Conservation (phyloP, 108 stramenopile species). For the Nitzschia putrida region DNA sequence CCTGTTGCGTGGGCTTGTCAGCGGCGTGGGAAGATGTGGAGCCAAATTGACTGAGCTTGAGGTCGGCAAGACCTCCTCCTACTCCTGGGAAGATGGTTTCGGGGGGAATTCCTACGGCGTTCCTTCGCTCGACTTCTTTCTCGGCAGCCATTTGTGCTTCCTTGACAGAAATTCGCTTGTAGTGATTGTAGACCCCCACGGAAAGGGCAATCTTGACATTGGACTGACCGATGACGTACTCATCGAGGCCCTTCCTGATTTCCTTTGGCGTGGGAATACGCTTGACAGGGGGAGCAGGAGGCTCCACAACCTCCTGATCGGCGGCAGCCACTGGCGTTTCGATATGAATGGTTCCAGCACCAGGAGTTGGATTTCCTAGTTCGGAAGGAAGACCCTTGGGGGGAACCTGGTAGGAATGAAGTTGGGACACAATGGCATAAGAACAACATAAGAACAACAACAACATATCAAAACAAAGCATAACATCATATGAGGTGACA, state of each 20-base stretch:
- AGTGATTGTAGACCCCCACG: conserved; percentile 97
- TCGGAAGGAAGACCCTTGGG: too few relatives aligned
- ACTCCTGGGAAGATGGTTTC: conserved; percentile 38
- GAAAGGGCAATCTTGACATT: conserved; percentile 92
- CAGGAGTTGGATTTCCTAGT: too few relatives aligned
- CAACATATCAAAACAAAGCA: too few relatives aligned
- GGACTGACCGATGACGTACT: conserved; percentile 95
- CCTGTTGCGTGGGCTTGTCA: conserved; percentile 10
- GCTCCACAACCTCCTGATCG: not conserved
- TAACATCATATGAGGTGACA: too few relatives aligned
- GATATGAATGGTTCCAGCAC: too few relatives aligned
- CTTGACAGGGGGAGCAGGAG: conserved; percentile 25
- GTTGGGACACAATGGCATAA: too few relatives aligned
- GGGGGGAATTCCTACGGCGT: conserved; percentile 21
- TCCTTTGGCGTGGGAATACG: conserved; percentile 77
- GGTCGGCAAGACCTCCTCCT: conserved; percentile 45
- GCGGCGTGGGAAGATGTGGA: conserved; percentile 11
- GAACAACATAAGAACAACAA: too few relatives aligned
- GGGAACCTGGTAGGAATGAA: too few relatives aligned
- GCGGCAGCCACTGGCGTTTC: not conserved
- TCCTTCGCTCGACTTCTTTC: conserved; percentile 1
- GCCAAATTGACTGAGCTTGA: conserved; percentile 78
- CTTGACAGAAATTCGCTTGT: conserved; percentile 80
- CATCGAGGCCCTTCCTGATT: conserved; percentile 84
- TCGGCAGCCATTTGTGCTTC: conserved; percentile 67